phyloP scores from a whole-genome alignment of 768 basidiomycete species.

The Boletus rubescentipes region DNA sequence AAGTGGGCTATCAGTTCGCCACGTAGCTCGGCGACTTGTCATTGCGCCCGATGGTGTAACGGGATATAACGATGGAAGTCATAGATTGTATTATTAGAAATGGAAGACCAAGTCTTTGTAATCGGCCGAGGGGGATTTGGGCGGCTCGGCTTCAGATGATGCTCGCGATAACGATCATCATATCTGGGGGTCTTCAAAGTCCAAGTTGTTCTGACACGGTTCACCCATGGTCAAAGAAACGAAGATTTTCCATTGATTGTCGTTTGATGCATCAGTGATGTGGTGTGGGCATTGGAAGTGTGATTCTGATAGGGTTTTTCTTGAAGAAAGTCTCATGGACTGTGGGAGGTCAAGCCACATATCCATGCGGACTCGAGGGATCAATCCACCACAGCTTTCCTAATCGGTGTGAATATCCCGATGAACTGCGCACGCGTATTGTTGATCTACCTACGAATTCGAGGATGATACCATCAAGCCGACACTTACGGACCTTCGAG shows the following conservation, averaged over 20 bases:
- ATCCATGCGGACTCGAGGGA: not conserved
- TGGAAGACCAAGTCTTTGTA: not conserved
- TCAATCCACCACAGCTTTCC: not conserved
- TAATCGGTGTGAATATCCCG: not conserved
- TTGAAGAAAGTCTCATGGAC: not conserved
- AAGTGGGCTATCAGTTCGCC: not conserved
- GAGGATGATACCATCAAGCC: not conserved
- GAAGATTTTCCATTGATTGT: not conserved
- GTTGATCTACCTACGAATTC: not conserved
- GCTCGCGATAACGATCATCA: constrained; percentile 1
- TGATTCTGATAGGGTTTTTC: not conserved
- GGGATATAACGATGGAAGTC: constrained; percentile 1
- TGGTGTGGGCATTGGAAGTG: not conserved
- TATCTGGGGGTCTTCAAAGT: not conserved
- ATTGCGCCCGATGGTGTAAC: not conserved
- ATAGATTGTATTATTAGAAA: not conserved
- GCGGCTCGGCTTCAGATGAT: not conserved
- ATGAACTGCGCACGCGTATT: not conserved
- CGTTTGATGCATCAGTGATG: constrained; percentile 9
- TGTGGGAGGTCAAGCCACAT: not conserved
- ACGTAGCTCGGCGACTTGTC: not conserved
- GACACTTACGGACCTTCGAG: not conserved
- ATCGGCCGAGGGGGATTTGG: constrained; percentile 5
- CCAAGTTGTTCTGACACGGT: not conserved
- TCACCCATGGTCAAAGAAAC: not conserved